Conservation (phyloP, 495 filamentous ascomycete species). For the Penicillium pancosmium region DNA sequence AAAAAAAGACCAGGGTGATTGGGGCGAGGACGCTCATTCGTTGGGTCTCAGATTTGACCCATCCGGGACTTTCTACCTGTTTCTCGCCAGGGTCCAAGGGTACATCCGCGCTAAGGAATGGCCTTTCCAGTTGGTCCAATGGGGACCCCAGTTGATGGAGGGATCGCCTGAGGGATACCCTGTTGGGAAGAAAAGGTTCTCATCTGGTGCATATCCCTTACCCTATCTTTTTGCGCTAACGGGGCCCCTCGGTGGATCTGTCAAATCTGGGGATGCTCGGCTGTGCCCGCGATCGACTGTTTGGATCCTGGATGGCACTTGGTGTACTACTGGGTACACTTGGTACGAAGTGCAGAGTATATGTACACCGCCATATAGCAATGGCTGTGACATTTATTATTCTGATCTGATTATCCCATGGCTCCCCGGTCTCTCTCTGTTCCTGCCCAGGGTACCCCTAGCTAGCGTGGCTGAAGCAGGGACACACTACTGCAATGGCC, state of each 20-base stretch:
- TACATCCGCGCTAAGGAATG: not conserved
- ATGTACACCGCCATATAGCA: not conserved
- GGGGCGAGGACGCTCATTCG: constrained; percentile 26
- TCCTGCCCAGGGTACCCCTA: not conserved
- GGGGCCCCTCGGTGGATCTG: constrained; percentile 20
- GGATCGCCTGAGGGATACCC: not conserved
- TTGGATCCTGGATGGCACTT: not conserved
- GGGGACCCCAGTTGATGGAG: not conserved
- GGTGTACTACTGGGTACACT: not conserved
- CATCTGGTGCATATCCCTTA: not conserved
- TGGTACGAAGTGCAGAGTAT: not conserved
- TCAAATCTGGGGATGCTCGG: constrained; percentile 23
- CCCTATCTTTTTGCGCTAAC: not conserved
- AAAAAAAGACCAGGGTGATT: constrained; percentile 7
- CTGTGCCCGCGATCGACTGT: constrained; percentile 6
- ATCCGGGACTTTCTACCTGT: constrained; percentile 8
- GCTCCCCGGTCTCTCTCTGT: too few relatives aligned
- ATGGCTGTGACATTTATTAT: too few relatives aligned
- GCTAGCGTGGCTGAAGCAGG: not conserved
- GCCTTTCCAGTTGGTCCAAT: not conserved
- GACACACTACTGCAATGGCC: not conserved
- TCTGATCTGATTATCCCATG: too few relatives aligned
- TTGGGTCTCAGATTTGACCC: constrained; percentile 27
- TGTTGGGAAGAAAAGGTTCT: too few relatives aligned
- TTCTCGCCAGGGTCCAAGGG: constrained; percentile 5